phyloP scores from a whole-genome alignment of 2,329 filamentous ascomycete species.

The Xylaria sp. region DNA sequence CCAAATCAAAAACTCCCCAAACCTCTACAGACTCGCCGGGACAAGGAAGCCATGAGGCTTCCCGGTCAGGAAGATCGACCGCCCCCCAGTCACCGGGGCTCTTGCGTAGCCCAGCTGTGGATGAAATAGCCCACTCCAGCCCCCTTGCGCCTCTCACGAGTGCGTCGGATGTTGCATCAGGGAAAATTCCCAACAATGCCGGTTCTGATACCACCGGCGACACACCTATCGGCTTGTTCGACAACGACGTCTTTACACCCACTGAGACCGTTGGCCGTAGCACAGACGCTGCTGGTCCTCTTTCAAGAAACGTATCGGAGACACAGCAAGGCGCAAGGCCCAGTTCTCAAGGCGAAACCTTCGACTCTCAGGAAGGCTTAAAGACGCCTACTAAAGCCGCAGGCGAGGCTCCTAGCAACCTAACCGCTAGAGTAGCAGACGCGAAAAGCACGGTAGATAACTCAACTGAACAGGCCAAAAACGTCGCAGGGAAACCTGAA shows the following conservation, averaged over 20 bases:
- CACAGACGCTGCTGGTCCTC: slow-evolving; percentile 18
- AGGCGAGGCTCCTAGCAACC: background rate
- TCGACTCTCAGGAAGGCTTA: too few species aligned
- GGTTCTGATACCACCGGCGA: slow-evolving; percentile 26
- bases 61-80: slow-evolving; percentile 2
- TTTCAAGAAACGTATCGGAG: slow-evolving; percentile 20
- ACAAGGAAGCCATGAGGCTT: background rate
- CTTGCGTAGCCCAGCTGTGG: slow-evolving; percentile 4
- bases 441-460: slow-evolving; percentile 1
- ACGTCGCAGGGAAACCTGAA: slow-evolving; percentile 10
- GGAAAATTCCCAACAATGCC: slow-evolving; percentile 14
- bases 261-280: slow-evolving; percentile 31
- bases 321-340: slow-evolving; percentile 6
- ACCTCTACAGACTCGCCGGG: background rate
- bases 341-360: slow-evolving; percentile 14
- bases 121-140: slow-evolving; percentile 20
- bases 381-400: background rate
- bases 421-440: background rate
- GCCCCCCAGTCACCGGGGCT: slow-evolving; percentile 9
- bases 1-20: background rate
- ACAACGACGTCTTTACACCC: slow-evolving; percentile 30
- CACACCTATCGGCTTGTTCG: slow-evolving; percentile 21
- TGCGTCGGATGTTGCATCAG: slow-evolving; percentile 12
- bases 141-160: slow-evolving; percentile 26
- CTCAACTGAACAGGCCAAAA: slow-evolving; percentile 2